Evolutionary conservation across 106 monocot genomes (phyloP), one percentile per base, ranked within the genome.

Genomic region (Allium fistulosum): DNA sequence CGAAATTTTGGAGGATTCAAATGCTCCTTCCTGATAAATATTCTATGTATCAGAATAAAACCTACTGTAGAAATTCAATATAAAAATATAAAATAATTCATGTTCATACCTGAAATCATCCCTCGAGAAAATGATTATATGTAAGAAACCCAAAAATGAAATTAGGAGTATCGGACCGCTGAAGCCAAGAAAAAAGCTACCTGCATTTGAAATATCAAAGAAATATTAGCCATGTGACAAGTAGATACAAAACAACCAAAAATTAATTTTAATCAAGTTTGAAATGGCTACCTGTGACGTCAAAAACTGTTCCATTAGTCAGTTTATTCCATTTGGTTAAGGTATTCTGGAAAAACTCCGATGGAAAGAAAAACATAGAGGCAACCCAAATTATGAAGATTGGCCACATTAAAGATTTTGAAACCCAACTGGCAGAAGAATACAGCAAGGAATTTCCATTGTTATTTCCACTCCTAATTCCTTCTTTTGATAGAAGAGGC

Each of bases 331-430:
- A 72, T 26, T 49, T 63, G 1, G 18, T 7, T 2, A 73, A 51
- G 46, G 80, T 16, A 59, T 17, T 28, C 16, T 69, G 37, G 59
- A 65, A 17, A 26, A 57, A 15, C 28, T 80, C 74, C 28, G 63
- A 66, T 0, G 88, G 83, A 10, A 49, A 66, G 71, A 83, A 72
- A 57, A 85, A 81, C 48, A 85, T 85, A 4, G 72, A 51, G 63
- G 63, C 73, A 62, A 73, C 76, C 92, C 88, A 93, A 45, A 51
- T 17, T 10, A 81, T 2, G 65, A 93, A 83, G 13, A 85, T 18
- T 16, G 18, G 56, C 85, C 93, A 93, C 76, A 88, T 93, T 57
- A 88, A 57, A 49, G 74, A 70, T 72, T 88, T 85, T 55, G 88
- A 79, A 55, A 55, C 48, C 73, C 57, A 68, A 72, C 70, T 77